phyloP scores from a whole-genome alignment of 1,284 basidiomycete genomes.

The Ustilago nuda region DNA sequence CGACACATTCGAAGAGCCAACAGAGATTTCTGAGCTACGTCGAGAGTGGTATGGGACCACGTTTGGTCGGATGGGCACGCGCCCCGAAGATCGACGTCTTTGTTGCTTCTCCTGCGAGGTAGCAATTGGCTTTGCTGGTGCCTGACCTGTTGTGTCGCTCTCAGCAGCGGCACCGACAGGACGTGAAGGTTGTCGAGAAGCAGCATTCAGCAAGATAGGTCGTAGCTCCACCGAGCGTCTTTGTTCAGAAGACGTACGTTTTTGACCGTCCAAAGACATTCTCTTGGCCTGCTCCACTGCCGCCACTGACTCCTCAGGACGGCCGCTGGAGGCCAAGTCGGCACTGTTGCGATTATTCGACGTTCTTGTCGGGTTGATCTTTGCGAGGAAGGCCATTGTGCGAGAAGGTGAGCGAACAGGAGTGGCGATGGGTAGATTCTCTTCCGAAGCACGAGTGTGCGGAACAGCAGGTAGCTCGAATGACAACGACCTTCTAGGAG shows the following conservation, averaged over 20 bases:
- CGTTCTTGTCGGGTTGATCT: slow-evolving; percentile 23
- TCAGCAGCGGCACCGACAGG: not conserved
- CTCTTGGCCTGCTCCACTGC: slow-evolving; percentile 11
- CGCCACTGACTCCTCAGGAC: not conserved
- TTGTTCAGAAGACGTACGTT: slow-evolving; percentile 31
- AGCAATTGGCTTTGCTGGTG: not conserved
- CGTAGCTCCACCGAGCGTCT: slow-evolving; percentile 39
- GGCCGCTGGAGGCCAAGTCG: slow-evolving; percentile 14
- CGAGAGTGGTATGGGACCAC: slow-evolving; percentile 46
- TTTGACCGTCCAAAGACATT: slow-evolving; percentile 19
- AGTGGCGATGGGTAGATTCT: slow-evolving; percentile 2
- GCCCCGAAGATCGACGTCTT: slow-evolving; percentile 24
- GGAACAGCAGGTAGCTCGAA: slow-evolving; percentile 36
- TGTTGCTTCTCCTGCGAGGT: slow-evolving; percentile 19
- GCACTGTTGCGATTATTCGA: slow-evolving; percentile 33
- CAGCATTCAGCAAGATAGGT: slow-evolving; percentile 40
- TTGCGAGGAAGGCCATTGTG: slow-evolving; percentile 36
- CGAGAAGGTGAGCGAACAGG: slow-evolving; percentile 29
- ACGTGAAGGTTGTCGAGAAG: slow-evolving; percentile 18
- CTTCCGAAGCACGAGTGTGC: slow-evolving; percentile 18
- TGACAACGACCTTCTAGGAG: slow-evolving; percentile 23
- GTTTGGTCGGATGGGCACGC: slow-evolving; percentile 28
- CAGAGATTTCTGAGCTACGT: slow-evolving; percentile 34
- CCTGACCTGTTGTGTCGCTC: not conserved
- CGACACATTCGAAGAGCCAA: slow-evolving; percentile 32